Base-by-base conservation (phyloP, 192 early-diverging fungal genomes). In the Chytriomyces sp. region DNA sequence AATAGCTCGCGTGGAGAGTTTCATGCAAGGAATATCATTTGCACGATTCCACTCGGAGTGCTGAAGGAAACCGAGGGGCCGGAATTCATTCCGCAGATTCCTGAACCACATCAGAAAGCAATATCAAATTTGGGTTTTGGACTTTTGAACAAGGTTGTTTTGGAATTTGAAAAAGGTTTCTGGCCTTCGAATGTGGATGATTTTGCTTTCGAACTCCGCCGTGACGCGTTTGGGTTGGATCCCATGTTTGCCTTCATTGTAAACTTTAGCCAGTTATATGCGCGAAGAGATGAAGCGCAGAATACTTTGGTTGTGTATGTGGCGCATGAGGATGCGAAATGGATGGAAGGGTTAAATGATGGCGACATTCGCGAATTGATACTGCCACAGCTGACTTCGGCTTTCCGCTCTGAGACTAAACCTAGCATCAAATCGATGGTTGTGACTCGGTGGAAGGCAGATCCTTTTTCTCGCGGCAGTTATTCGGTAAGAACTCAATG, bases 21-120 rank as follows among this genome's bases (percentile, higher is more conserved):
- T 46, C 26, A 47, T 18, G 66, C 66, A 11, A 10, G n/a, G 8
- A 46, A 20, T 16, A 23, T 67, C 35, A 45, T 67, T 23, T 67
- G 43, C 24, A 67, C 66, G 8, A 11, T 67, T 45, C 66, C 66
- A 46, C 45, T 67, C n/a, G 66, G 66, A 20, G 45, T 67, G 10
- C 5, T 67, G 35, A 67, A 67, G 66, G 11, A 18, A 28, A 26
- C 26, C 26, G 13, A 44, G 43, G 8, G 28, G 6, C 66, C 66
- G 0, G 11, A 43, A 45, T 67, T 67, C 44, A 28, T 13, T 45
- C 66, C 66, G 44, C 45, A 28, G 13, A 28, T 67, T 11, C 66
- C 66, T n/a, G 16, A 1, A 9, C 8, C 11, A 3, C 11, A n/a
- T 11, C 66, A 67, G 46, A 8, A 46, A 5, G 23, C 66, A 16